Base-by-base conservation (phyloP, 257 asterid species). In the Eustoma russellianum region DNA sequence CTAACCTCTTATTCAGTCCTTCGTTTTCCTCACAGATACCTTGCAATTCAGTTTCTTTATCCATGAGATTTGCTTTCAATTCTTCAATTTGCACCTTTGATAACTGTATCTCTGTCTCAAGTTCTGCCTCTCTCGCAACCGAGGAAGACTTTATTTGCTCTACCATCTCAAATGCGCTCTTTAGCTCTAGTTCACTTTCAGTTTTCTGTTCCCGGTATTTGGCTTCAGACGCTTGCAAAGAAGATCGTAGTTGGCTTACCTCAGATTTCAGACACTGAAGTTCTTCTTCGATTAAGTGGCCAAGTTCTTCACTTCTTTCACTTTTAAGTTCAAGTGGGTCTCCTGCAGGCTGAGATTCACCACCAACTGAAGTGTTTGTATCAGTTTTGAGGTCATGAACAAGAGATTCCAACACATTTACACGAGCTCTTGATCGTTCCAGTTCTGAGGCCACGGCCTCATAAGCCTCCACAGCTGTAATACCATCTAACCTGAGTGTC, bases 1-100 rank as follows among this genome's bases (percentile, higher is more conserved):
- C 79, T 0, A 85, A 74, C 66, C 76, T 67, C 40, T 19, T 38
- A 7, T 62, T 71, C 13, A 92, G 81, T 30, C 68, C 60, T 47
- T 81, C 97, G 13, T 92, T 92, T 73, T 88, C 95, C 69, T 88
- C 94, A 10, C 83, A 74, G 17, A 88, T 85, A 14, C 93, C 86
- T 55, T 92, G 97, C 59, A 92, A 55, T 64, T 88, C 94, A 2
- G 88, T 83, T 58, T 92, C 97, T 65, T 88, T 92, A 48, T 88
- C 95, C 95, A 92, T 80, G 15, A 92, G 70, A 53, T 85, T 79
- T 0, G 88, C 94, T 72, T 76, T 88, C 60, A 92, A 55, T 70
- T 88, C 94, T 72, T 92, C 94, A 1, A 88, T 74, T 59, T 78
- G 81, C 16, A 60, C 50, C 48, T 66, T 78, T 1, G 77, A 70